These are phyloP conservation scores for Rhodomyrtus psidioides DNA, from an alignment of 441 rosid genomes.

Conservation along the genomic window DNA sequence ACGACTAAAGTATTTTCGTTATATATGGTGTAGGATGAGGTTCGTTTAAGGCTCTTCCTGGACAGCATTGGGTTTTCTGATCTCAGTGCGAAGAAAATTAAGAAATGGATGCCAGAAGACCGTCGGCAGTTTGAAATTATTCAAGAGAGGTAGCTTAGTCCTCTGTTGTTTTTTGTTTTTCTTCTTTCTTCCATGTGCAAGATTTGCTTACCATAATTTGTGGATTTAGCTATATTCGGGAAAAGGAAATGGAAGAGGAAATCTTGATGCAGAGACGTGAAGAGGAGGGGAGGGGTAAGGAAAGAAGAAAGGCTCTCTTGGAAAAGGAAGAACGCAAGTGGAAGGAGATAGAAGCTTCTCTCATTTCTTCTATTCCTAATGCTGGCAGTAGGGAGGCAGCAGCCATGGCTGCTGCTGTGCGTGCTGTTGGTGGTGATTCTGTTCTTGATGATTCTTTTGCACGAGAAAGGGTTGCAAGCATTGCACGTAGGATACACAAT, in stretches of 20 bases:
- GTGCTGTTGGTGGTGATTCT: conserved; percentile 99
- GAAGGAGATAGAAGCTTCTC: conserved; percentile 99
- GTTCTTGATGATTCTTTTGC: conserved; percentile 99
- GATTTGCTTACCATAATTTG: neutral
- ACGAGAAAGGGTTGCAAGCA: conserved; percentile 96
- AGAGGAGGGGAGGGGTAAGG: conserved; percentile 99
- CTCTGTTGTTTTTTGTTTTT: neutral
- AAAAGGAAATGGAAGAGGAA: conserved; percentile 99
- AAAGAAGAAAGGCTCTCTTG: conserved; percentile 97
- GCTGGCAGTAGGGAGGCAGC: conserved; percentile 99
- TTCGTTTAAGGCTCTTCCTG: conserved; percentile 95
- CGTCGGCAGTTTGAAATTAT: conserved; percentile 97
- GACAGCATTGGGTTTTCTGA: conserved; percentile 99
- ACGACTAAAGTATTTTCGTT: neutral
- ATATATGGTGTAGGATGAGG: conserved; percentile 66
- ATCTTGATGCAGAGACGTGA: conserved; percentile 98
- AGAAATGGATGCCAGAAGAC: conserved; percentile 99
- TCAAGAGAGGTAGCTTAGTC: conserved; percentile 75
- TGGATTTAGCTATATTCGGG: conserved; percentile 75
- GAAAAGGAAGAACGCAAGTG: conserved; percentile 99
- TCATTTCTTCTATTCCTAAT: conserved; percentile 97
- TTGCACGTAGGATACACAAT: conserved; percentile 91
- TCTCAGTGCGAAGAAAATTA: conserved; percentile 97
- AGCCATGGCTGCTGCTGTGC: conserved; percentile 99
- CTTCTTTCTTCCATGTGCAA: neutral